phyloP scores from a whole-genome alignment of 192 early-diverging fungal species.

The Backusella tarrabulga region DNA sequence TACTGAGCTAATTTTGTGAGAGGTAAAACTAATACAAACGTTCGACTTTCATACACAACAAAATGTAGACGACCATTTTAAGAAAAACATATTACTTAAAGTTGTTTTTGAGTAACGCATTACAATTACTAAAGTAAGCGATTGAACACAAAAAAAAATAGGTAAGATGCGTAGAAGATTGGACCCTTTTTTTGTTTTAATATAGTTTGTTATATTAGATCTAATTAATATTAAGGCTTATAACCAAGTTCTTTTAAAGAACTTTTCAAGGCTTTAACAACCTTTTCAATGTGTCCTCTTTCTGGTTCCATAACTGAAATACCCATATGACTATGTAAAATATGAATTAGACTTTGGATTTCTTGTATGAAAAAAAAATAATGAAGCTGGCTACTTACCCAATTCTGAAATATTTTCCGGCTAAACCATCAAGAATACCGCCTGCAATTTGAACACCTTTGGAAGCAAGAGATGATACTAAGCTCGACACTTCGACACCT shows the following conservation, averaged over 20 bases:
- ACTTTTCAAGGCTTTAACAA: constrained; percentile 57
- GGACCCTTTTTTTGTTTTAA: neutral
- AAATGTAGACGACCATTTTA: neutral
- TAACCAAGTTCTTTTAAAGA: constrained; percentile 60
- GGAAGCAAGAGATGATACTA: constrained; percentile 76
- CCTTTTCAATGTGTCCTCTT: constrained; percentile 62
- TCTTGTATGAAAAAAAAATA: neutral
- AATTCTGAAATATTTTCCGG: constrained; percentile 91
- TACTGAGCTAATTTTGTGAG: neutral
- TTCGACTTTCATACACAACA: neutral
- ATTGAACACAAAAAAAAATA: neutral
- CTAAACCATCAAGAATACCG: constrained; percentile 81
- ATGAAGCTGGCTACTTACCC: constrained; percentile 40
- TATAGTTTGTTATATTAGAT: neutral
- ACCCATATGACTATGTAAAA: constrained; percentile 69
- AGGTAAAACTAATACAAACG: neutral
- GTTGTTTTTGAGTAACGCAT: too few relatives aligned
- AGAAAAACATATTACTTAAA: too few relatives aligned
- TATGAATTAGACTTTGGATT: neutral
- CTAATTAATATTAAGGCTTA: constrained; percentile 29
- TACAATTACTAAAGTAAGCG: too few relatives aligned
- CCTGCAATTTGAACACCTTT: constrained; percentile 89
- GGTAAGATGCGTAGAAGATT: neutral
- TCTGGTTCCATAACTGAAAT: constrained; percentile 71
- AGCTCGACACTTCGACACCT: constrained; percentile 68